Base-by-base conservation (phyloP, 139 green algal species). In the Chlamydomonas schloesseri region DNA sequence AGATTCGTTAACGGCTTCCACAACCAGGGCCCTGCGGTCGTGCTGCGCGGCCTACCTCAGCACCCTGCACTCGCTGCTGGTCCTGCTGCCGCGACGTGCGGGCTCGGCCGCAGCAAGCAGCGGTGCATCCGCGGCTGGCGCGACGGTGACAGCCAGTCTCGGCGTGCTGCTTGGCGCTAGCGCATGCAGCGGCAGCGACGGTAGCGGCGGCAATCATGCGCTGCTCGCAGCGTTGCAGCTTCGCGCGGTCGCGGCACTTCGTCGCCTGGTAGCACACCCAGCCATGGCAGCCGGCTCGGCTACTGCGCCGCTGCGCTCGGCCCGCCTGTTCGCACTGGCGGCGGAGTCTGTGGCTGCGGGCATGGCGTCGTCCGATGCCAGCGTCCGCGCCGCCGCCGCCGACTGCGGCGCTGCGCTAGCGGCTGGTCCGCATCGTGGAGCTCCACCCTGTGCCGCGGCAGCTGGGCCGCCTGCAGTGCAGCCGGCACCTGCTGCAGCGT, bases 21-120 rank as follows among this genome's bases (percentile, higher is more conserved):
- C n/a, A n/a, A n/a, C n/a, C n/a, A n/a, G n/a, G n/a, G n/a, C 73
- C 0, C 13, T 37, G 70, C 70, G 70, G 21, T 36, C 70, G 1
- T 75, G 70, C 36, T 81, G 73, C 34, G 36, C 23, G 2, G 75
- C 75, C 11, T 82, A 60, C 75, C 57, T 82, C 2, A 4, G 47
- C 24, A 58, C 58, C 5, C 31, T 82, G 15, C 57, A 71, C 11
- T 15, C 75, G 23, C 55, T 81, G 50, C 73, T 50, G 42, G 6
- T 50, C 5, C 42, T 50, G 42, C 42, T 50, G 42, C 42, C 42
- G 42, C 42, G 42, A 5, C 5, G 6, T 50, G 42, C 42, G 6
- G 42, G 42, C 8, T 5, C 42, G 42, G 42, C 42, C 8, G 8
- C 42, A 50, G 42, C 42, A 50, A 8, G 42, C 42, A 8, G n/a